Conservation (phyloP, 257 asterid species). For the Solanum virginianum region DNA sequence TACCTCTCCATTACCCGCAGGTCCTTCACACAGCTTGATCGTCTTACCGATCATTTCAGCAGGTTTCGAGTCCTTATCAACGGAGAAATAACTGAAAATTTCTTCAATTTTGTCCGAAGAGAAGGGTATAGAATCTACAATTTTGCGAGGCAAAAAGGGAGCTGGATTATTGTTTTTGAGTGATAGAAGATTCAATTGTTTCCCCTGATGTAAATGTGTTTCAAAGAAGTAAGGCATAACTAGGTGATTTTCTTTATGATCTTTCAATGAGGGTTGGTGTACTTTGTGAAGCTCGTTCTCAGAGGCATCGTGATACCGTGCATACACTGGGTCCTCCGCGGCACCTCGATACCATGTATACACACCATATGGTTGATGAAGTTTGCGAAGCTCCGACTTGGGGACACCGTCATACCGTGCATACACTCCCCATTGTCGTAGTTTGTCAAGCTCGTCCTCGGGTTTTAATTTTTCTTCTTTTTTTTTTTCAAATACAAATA, state of each 20-base stretch:
- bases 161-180: constrained; percentile 15
- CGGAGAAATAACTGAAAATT: constrained; percentile 25
- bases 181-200: constrained; percentile 37
- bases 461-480: too few species aligned
- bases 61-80: background rate
- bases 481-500: too few species aligned
- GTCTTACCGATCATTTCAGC: too few species aligned
- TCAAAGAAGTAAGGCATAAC: constrained; percentile 53
- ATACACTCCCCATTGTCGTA: too few species aligned
- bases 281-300: too few species aligned
- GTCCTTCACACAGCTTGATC: too few species aligned
- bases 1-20: background rate
- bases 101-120: constrained; percentile 36
- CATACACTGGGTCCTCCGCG: background rate
- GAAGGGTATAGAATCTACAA: constrained; percentile 58
- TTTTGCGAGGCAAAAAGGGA: constrained; percentile 38
- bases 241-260: constrained; percentile 41
- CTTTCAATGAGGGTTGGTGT: constrained; percentile 6
- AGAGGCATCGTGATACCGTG: too few species aligned
- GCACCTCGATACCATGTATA: background rate
- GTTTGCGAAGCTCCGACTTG: too few species aligned
- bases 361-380: background rate
- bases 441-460: background rate
- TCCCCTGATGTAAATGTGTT: constrained; percentile 36
- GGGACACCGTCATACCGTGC: too few species aligned